These are phyloP conservation scores for Syzygium oleosum DNA, from an alignment of 345 rosid species.

Conservation along the genomic window DNA sequence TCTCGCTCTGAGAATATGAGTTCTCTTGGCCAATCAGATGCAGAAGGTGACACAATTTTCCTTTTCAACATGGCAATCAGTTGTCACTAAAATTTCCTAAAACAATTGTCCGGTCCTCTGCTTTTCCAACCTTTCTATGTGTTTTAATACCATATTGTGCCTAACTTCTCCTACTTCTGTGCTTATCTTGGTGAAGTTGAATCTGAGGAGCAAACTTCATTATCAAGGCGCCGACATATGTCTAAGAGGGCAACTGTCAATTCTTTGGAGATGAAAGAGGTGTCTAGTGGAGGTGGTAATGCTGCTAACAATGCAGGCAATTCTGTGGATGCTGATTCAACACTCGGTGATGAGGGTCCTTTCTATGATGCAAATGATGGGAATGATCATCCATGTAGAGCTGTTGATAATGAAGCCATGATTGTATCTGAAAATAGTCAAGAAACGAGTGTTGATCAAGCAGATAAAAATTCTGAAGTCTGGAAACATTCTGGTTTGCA, in stretches of 20 bases:
- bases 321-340: background rate
- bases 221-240: background rate
- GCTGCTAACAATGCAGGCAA: background rate
- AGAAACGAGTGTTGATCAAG: background rate
- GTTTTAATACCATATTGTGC: background rate
- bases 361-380: slow-evolving; percentile 1
- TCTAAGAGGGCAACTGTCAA: background rate
- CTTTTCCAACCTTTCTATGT: background rate
- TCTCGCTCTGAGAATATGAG: slow-evolving; percentile 3
- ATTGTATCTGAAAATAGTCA: background rate
- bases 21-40: slow-evolving; percentile 5
- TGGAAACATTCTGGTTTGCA: background rate
- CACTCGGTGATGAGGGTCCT: background rate
- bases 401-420: background rate
- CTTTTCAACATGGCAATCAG: background rate
- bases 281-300: background rate
- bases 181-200: background rate
- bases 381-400: background rate
- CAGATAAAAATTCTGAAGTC: background rate
- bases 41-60: slow-evolving; percentile 24
- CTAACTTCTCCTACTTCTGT: background rate
- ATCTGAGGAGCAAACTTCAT: background rate
- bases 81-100: background rate
- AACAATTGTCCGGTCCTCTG: background rate
- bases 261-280: background rate